Evolutionary conservation across 257 asterid species (phyloP), one percentile per base, ranked within the genome.

Genomic region (Hygrophila difformis): DNA sequence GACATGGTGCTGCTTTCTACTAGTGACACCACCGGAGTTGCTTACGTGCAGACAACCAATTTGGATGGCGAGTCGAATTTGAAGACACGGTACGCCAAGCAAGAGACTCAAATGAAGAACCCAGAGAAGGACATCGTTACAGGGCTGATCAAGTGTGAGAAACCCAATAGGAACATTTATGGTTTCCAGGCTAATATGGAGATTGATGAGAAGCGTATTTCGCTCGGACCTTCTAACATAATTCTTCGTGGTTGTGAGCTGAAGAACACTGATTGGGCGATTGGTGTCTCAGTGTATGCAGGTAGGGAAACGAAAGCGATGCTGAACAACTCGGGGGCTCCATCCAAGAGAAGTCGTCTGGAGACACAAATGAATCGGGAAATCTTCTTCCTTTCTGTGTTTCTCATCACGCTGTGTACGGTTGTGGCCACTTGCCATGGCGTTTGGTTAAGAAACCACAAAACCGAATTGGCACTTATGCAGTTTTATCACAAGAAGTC

Each of bases 321-420:
- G 99, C 95, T 91, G 54, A 91, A 91, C 69, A 91, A 72, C 75
- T 81, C 99, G 4, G 97, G 96, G 38, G 87, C 95, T 57, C 99
- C 94, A 14, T 91, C 99, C 13, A 91, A 91, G 68, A 69, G 97
- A 60, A 86, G 97, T 63, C 73, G 86, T 28, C 89, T 91, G 0
- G 99, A 91, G 83, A 80, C 81, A 2, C 80, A 67, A 6, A 91
- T 91, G 99, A 91, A 91, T 56, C 48, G 66, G n/a, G 97, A 91
- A 68, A 91, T 86, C 44, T 57, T 91, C 57, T 60, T 57, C 59
- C 95, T 91, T 42, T 86, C 97, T 5, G 19, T 80, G 45, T 82
- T 79, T 56, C 94, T 91, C 18, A 71, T 81, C 41, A 55, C 62
- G 6, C 53, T 91, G 39, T 86, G 97, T 53, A 50, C 78, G 0